Evolutionary conservation across 306 rosid genomes (phyloP).

Genomic region (Potentilla sterilis): DNA sequence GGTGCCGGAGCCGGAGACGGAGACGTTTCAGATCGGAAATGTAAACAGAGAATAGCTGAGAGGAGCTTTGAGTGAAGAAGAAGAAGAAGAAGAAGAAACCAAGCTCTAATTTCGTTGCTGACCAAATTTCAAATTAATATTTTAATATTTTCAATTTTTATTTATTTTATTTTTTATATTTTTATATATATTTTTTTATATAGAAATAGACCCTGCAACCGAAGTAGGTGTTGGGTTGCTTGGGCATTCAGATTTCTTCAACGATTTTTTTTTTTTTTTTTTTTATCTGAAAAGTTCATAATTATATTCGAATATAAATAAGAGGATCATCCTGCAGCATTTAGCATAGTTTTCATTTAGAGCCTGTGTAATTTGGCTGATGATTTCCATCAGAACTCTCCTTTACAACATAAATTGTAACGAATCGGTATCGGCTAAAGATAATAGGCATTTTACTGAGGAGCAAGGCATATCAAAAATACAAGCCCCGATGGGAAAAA

Average conservation of each 20-base stretch:
- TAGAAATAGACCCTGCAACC: neutral
- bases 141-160: neutral
- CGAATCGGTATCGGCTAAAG: neutral
- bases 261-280: no score
- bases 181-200: no score
- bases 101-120: neutral
- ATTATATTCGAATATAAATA: no score
- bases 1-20: neutral
- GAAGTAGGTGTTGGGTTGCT: neutral
- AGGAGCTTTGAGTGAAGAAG: neutral
- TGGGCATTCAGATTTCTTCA: neutral
- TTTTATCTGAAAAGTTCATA: no score
- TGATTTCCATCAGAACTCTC: neutral
- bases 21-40: conserved; percentile 3
- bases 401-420: neutral
- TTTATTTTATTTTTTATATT: neutral
- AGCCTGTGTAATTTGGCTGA: neutral
- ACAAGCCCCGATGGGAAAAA: conserved; percentile 5
- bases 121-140: neutral
- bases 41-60: neutral
- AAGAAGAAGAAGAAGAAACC: neutral
- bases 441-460: neutral
- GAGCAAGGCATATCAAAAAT: neutral
- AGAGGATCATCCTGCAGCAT: neutral
- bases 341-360: neutral